phyloP scores from a whole-genome alignment of 108 stramenopile species.

The Parietichytrium sp. region DNA sequence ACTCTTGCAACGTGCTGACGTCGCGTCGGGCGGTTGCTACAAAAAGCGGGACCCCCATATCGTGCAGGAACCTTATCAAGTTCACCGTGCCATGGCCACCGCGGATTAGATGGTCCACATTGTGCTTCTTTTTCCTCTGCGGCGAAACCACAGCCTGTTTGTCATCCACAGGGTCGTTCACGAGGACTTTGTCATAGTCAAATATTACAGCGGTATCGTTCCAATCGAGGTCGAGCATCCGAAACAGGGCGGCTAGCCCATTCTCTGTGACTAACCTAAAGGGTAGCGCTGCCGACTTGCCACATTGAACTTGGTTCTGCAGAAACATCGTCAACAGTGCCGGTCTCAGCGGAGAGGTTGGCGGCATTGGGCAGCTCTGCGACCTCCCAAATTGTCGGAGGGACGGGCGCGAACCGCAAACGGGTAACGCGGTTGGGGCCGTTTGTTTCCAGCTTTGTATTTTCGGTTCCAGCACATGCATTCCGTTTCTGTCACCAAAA shows the following conservation, averaged over 20 bases:
- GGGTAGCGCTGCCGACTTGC: neutral
- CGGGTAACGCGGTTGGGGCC: no score
- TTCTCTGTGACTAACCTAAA: neutral
- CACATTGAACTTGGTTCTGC: neutral
- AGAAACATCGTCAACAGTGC: slow-evolving; percentile 10
- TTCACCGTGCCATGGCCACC: neutral
- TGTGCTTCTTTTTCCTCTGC: neutral
- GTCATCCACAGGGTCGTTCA: slow-evolving; percentile 10
- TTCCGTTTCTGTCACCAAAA: no score
- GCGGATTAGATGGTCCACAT: neutral
- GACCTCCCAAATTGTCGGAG: no score
- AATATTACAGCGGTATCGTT: neutral
- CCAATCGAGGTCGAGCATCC: neutral
- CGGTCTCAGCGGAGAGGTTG: no score
- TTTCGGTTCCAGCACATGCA: no score
- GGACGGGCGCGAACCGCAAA: no score
- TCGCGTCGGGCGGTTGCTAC: neutral
- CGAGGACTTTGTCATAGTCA: slow-evolving; percentile 25
- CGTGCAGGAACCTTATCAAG: neutral
- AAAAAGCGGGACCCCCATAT: neutral
- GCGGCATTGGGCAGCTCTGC: no score
- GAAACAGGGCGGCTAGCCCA: neutral
- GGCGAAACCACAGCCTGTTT: no score
- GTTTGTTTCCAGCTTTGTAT: no score
- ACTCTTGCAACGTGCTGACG: neutral